Conservation (phyloP, 805 yeast genomes). For the Cephaloascus fragrans region DNA sequence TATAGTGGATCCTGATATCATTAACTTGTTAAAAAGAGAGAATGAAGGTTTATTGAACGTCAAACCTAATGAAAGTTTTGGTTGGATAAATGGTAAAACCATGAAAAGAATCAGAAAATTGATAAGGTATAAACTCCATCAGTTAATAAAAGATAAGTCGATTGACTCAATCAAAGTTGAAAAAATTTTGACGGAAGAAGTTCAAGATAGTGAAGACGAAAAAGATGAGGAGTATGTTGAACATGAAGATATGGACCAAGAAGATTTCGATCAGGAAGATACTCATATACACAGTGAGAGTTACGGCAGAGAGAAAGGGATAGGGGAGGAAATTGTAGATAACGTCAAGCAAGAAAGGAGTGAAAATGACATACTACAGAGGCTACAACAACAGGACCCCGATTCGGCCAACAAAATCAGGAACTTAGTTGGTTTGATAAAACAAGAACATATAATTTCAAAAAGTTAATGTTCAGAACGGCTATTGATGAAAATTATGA, state of each 20-base stretch:
- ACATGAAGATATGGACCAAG: slow-evolving; percentile 19
- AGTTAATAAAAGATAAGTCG: slow-evolving; percentile 42
- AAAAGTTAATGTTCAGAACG: no score
- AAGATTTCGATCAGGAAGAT: slow-evolving; percentile 10
- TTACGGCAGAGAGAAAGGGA: slow-evolving; percentile 15
- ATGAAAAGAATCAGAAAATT: slow-evolving; percentile 59
- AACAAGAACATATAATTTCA: slow-evolving; percentile 18
- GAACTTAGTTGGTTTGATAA: slow-evolving; percentile 24
- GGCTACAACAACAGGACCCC: slow-evolving; percentile 25
- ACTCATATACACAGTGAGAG: slow-evolving; percentile 15
- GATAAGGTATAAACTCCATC: slow-evolving; percentile 61
- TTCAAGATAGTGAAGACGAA: slow-evolving; percentile 12
- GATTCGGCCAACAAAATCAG: slow-evolving; percentile 20
- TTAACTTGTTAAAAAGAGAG: slow-evolving; percentile 23
- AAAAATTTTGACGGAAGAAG: slow-evolving; percentile 30
- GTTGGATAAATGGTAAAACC: slow-evolving; percentile 67
- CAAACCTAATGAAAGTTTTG: slow-evolving; percentile 51
- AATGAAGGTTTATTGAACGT: slow-evolving; percentile 24
- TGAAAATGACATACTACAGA: slow-evolving; percentile 20
- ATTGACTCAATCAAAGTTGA: slow-evolving; percentile 30
- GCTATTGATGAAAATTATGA: no score
- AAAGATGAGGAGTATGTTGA: slow-evolving; percentile 1
- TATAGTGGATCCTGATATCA: slow-evolving; percentile 55
- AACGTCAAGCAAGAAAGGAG: slow-evolving; percentile 10
- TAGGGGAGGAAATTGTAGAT: slow-evolving; percentile 14